Evolutionary conservation across 305 asterid genomes (phyloP), one percentile per base, ranked within the genome.

Genomic region (Euphrasia arctica): DNA sequence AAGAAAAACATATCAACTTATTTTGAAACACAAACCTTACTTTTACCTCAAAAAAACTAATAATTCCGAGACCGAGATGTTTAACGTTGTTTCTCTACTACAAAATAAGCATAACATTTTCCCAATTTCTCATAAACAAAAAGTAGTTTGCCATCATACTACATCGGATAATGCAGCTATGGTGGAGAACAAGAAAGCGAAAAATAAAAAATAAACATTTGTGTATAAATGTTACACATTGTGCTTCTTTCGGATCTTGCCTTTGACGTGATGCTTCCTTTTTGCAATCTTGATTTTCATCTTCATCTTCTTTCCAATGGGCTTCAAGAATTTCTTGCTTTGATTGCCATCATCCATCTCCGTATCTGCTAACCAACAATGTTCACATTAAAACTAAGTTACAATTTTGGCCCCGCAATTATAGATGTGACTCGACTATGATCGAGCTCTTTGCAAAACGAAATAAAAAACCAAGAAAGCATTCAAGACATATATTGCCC

Each of bases 221-320:
- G 43, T 8, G 43, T 8, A 39, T 39, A 39, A 39, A 39, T 39
- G 9, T 70, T 67, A 73, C 31, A 82, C 72, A 31, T 79, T 79
- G 12, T 65, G 66, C 77, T 86, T 89, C 69, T 68, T 85, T 70
- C 89, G 80, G 80, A 89, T 83, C 79, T 89, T 86, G 70, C 94
- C 95, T 80, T 89, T 86, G 75, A 87, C 84, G 9, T 66, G 84
- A 42, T 58, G 66, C 68, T 79, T 85, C 86, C 60, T 85, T 74
- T 82, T 86, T 58, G 85, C 77, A 36, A 86, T 68, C 81, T 85
- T 80, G 60, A 87, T 49, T 88, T 85, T 91, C 92, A 74, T 91
- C 74, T 87, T 87, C 72, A 91, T 72, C 84, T 83, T 89, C 90
- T 79, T 89, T 62, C 98, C 92, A 14, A 80, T 18, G 11, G 98